Conservation (phyloP, 2,329 filamentous ascomycete species). For the Fusarium sp. region DNA sequence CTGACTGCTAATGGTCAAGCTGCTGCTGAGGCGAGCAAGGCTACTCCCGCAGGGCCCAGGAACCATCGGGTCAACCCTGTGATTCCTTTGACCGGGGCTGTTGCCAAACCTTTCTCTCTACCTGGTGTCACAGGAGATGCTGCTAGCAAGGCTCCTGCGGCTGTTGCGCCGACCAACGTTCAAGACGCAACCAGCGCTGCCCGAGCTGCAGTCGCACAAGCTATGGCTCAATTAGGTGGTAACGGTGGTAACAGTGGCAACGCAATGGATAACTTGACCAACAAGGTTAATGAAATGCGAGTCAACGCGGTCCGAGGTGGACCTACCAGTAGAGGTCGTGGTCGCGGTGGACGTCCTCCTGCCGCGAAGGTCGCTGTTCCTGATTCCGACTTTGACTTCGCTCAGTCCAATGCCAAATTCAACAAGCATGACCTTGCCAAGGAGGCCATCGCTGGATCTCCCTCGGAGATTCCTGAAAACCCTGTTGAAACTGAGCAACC, state of each 20-base stretch:
- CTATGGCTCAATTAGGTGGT: conserved; percentile 77
- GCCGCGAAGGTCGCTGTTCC: conserved; percentile 86
- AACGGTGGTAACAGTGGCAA: conserved; percentile 58
- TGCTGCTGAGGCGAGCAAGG: conserved; percentile 55
- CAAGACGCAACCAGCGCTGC: conserved; percentile 80
- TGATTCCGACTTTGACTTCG: conserved; percentile 92
- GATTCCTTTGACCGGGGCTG: conserved; percentile 70
- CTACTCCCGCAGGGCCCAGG: conserved; percentile 63
- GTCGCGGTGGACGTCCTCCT: conserved; percentile 61
- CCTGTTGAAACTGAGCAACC: conserved; percentile 53
- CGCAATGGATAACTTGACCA: conserved; percentile 77
- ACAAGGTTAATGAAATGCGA: conserved; percentile 83
- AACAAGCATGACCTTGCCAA: conserved; percentile 75
- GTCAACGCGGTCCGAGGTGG: conserved; percentile 65
- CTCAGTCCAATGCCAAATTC: conserved; percentile 64
- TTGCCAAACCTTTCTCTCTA: conserved; percentile 56
- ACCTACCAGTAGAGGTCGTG: conserved; percentile 64
- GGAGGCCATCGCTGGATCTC: conserved; percentile 86
- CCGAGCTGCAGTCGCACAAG: conserved; percentile 81
- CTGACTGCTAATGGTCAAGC: conserved; percentile 55
- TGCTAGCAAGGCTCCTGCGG: conserved; percentile 54
- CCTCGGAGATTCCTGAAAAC: conserved; percentile 66
- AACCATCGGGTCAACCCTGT: conserved; percentile 72
- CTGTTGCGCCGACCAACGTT: conserved; percentile 58
- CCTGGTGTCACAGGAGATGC: conserved; percentile 51